These are phyloP conservation scores for Candida xyloterini DNA, from an alignment of 805 yeast genomes.

Conservation along the genomic window DNA sequence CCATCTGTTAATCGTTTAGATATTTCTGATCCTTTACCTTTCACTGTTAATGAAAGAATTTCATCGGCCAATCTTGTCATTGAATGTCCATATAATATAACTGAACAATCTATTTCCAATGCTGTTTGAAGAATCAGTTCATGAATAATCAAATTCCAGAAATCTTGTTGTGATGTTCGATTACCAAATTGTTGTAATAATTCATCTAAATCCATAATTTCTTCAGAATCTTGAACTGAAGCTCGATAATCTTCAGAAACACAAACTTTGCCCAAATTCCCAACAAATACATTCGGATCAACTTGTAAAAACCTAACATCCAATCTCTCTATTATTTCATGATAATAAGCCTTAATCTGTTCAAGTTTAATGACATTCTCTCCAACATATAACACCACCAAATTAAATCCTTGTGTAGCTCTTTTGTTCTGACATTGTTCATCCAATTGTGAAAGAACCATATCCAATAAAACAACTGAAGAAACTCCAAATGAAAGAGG, in stretches of 20 bases:
- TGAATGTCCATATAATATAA: conserved; percentile 70
- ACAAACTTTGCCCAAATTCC: conserved; percentile 32
- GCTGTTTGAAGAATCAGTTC: conserved; percentile 51
- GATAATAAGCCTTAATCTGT: neutral
- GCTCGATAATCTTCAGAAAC: conserved; percentile 33
- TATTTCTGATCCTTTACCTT: conserved; percentile 78
- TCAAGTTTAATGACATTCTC: conserved; percentile 25
- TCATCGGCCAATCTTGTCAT: conserved; percentile 83
- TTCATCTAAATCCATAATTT: conserved; percentile 26
- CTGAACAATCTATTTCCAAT: conserved; percentile 39
- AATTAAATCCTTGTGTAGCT: conserved; percentile 65
- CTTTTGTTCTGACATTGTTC: conserved; percentile 59
- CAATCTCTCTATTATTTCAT: conserved; percentile 21
- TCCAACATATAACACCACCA: conserved; percentile 51
- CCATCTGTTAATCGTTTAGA: conserved; percentile 50
- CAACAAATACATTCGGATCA: conserved; percentile 40
- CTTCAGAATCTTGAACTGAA: conserved; percentile 7
- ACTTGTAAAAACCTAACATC: conserved; percentile 40
- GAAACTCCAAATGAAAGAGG: conserved; percentile 67
- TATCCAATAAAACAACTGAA: conserved; percentile 67
- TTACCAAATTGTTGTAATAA: conserved; percentile 41
- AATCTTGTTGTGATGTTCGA: conserved; percentile 66
- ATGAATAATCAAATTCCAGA: conserved; percentile 44
- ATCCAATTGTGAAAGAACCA: conserved; percentile 53
- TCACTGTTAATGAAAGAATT: conserved; percentile 74